A percentile compares a stretch with the other conserved stretches of the same genome.
Evolutionary conservation across 2,329 filamentous ascomycete species (phyloP).

Genomic region (Chaetomiaceae sp.): DNA sequence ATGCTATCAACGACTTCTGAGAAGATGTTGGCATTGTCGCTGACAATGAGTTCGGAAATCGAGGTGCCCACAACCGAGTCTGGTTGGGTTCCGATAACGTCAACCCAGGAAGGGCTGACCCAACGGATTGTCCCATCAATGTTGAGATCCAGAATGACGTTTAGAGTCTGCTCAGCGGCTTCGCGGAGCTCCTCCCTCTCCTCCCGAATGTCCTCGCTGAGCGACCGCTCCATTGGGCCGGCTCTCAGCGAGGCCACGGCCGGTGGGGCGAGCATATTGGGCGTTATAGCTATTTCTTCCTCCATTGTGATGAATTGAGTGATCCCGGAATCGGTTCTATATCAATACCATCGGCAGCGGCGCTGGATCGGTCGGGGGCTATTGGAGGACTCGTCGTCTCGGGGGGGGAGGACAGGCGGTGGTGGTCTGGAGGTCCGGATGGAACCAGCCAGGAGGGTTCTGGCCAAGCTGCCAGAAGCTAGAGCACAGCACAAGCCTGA

Average conservation of each 20-base stretch:
- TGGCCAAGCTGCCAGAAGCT: conserved; percentile 46
- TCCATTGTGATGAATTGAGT: conserved; percentile 42
- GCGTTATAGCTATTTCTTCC: conserved; percentile 21
- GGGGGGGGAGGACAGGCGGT: conserved; percentile 14
- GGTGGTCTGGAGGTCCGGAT: conserved; percentile 10
- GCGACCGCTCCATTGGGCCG: conserved; percentile 58
- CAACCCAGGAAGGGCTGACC: conserved; percentile 94
- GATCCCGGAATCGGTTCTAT: conserved; percentile 27
- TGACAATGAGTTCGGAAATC: conserved; percentile 74
- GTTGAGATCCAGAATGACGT: conserved; percentile 91
- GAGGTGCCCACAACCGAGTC: conserved; percentile 69
- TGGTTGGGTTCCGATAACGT: conserved; percentile 78
- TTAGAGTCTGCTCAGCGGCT: conserved; percentile 92
- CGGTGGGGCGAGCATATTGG: conserved; percentile 47
- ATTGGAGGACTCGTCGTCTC: conserved; percentile 5
- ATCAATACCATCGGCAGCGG: conserved; percentile 34
- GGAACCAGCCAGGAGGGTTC: conserved; percentile 29
- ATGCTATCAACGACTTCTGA: conserved; percentile 80
- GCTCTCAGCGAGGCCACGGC: conserved; percentile 50
- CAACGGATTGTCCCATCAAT: conserved; percentile 88
- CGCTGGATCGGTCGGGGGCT: background rate
- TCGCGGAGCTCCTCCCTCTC: conserved; percentile 91
- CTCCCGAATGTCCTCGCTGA: conserved; percentile 87
- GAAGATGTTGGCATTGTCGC: conserved; percentile 76
- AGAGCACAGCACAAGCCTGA: conserved; percentile 40